Percentiles rank a stretch among this genome's conserved stretches.
Evolutionary conservation across 2,329 filamentous ascomycete species (phyloP).

Genomic region (Aureobasidium melanogenum): DNA sequence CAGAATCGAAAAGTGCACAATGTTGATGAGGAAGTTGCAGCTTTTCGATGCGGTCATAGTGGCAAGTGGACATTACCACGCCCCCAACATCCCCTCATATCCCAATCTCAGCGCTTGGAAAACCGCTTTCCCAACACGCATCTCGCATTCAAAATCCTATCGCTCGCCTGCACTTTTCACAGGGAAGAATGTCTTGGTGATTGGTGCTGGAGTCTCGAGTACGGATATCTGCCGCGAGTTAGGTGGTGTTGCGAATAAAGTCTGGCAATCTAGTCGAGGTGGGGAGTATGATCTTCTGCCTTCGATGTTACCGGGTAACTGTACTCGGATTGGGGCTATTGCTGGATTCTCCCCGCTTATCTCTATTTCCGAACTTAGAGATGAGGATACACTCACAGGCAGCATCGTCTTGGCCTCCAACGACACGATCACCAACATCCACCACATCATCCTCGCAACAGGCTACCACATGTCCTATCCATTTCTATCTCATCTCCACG

Average conservation of each 20-base stretch:
- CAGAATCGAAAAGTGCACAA: background rate
- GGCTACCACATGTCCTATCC: constrained; percentile 62
- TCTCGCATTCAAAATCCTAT: constrained; percentile 46
- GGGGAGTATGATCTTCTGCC: constrained; percentile 52
- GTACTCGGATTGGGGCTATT: constrained; percentile 45
- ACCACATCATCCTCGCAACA: constrained; percentile 56
- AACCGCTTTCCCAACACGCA: constrained; percentile 33
- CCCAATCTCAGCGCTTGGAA: constrained; percentile 41
- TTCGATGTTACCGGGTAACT: constrained; percentile 45
- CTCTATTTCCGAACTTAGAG: background rate
- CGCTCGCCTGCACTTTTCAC: constrained; percentile 39
- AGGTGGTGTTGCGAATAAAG: constrained; percentile 33
- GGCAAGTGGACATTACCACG: constrained; percentile 48
- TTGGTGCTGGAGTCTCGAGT: constrained; percentile 49
- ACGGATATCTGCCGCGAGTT: constrained; percentile 47
- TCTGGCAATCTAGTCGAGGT: constrained; percentile 50
- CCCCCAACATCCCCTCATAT: constrained; percentile 41
- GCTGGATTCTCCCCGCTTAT: constrained; percentile 30
- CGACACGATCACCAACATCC: constrained; percentile 43
- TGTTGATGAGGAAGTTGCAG: constrained; percentile 18
- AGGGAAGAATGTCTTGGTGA: constrained; percentile 48
- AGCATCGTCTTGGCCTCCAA: constrained; percentile 47
- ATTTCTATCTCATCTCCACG: constrained; percentile 48
- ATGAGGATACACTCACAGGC: constrained; percentile 30
- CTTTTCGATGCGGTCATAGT: constrained; percentile 44